Conservation (phyloP, 2,329 filamentous ascomycete species). For the Xylariales sp. region DNA sequence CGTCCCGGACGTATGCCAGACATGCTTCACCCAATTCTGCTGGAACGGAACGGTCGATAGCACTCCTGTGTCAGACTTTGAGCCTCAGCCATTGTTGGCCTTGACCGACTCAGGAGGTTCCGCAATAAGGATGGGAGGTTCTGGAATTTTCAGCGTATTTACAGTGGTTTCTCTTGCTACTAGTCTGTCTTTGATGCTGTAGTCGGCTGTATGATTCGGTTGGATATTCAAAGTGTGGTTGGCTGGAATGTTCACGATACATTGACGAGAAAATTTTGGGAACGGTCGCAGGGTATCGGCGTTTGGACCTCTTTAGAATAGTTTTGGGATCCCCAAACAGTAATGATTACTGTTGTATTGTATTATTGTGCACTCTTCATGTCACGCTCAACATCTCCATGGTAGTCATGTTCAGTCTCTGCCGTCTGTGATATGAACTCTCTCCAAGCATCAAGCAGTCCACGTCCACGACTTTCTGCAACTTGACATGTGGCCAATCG, state of each 20-base stretch:
- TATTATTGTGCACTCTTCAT: too few relatives aligned
- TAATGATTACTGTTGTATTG: too few relatives aligned
- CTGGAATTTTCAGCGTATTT: neutral
- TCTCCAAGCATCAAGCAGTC: neutral
- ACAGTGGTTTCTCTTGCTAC: neutral
- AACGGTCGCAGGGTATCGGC: too few relatives aligned
- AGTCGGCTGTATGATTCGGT: too few relatives aligned
- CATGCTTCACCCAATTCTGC: conserved; percentile 82
- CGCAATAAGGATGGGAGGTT: neutral
- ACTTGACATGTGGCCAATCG: neutral
- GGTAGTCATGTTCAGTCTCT: neutral
- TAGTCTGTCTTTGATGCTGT: neutral
- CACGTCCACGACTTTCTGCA: conserved; percentile 1
- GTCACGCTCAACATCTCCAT: too few relatives aligned
- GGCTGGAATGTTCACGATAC: too few relatives aligned
- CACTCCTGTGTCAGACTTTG: conserved; percentile 3
- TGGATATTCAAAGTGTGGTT: too few relatives aligned
- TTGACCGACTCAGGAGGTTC: neutral
- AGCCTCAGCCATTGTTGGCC: conserved; percentile 1
- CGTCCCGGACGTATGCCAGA: conserved; percentile 66
- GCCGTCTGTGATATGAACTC: neutral
- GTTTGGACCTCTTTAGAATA: too few relatives aligned
- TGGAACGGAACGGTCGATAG: conserved; percentile 72
- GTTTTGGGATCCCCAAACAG: too few relatives aligned
- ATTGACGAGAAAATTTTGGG: too few relatives aligned